A percentile compares a stretch with the other conserved stretches of the same genome.
Evolutionary conservation across 768 basidiomycete species (phyloP).

Genomic region (Pluteus cervinus): DNA sequence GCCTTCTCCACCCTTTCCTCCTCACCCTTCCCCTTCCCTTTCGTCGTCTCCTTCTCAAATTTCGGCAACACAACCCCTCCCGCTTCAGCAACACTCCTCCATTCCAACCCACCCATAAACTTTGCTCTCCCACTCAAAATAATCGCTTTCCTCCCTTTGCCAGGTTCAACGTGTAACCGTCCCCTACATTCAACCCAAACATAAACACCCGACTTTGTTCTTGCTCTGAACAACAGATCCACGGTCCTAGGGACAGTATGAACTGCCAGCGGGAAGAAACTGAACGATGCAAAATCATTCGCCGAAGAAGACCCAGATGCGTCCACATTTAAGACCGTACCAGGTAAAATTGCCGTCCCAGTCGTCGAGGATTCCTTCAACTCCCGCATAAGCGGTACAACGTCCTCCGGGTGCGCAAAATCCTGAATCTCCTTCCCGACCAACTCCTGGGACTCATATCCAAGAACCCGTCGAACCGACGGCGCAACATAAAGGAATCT

Average conservation of each 20-base stretch:
- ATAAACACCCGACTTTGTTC: constrained; percentile 56
- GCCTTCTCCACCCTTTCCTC: constrained; percentile 6
- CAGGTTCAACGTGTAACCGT: constrained; percentile 83
- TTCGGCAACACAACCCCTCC: constrained; percentile 32
- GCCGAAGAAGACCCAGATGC: no score
- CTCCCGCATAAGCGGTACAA: constrained; percentile 87
- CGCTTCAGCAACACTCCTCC: constrained; percentile 48
- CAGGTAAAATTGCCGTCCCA: constrained; percentile 6
- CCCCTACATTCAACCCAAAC: constrained; percentile 94
- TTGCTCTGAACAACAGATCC: constrained; percentile 81
- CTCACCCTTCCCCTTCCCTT: constrained; percentile 3
- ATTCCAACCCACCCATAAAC: constrained; percentile 55
- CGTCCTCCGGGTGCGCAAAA: constrained; percentile 84
- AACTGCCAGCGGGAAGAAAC: not conserved
- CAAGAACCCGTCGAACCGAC: constrained; percentile 68
- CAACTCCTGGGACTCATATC: constrained; percentile 83
- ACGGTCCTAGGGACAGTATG: constrained; percentile 46
- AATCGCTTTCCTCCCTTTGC: constrained; percentile 92
- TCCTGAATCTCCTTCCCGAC: constrained; percentile 74
- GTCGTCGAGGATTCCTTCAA: constrained; percentile 65
- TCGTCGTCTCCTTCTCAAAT: not conserved
- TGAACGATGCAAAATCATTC: not conserved
- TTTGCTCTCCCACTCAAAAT: constrained; percentile 79
- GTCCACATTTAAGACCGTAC: constrained; percentile 13
- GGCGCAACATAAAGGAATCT: constrained; percentile 90